Evolutionary conservation across 169 alveolate species (phyloP).

Genomic region (Plasmodium inui): DNA sequence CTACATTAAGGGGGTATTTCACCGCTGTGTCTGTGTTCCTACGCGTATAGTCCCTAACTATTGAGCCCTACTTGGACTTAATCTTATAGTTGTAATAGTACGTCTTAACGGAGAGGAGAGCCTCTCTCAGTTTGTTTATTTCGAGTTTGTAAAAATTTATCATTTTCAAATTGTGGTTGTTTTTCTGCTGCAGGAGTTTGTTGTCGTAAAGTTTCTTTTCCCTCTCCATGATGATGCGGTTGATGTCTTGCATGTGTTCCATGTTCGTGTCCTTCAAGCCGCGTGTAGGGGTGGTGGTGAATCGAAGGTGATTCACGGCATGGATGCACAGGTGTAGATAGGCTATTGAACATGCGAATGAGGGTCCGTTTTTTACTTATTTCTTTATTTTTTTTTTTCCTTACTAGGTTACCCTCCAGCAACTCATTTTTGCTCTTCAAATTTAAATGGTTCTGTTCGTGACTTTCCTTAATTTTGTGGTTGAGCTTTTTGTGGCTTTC

Average conservation of each 20-base stretch:
- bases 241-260: conserved; percentile 21
- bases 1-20: neutral
- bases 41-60: neutral
- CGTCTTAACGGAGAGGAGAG: conserved; percentile 28
- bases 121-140: conserved; percentile 57
- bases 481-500: conserved; percentile 16
- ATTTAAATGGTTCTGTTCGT: conserved; percentile 32
- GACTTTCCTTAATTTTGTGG: conserved; percentile 34
- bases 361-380: neutral
- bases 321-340: neutral
- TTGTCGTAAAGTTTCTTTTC: conserved; percentile 36
- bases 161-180: conserved; percentile 41
- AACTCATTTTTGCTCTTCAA: conserved; percentile 35
- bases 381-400: neutral
- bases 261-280: conserved; percentile 20
- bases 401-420: conserved; percentile 35
- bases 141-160: conserved; percentile 63
- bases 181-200: conserved; percentile 48
- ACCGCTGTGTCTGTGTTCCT: neutral
- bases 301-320: neutral
- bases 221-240: conserved; percentile 37
- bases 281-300: neutral
- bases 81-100: conserved; percentile 68
- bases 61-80: conserved; percentile 33
- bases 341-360: neutral